Conservation (phyloP, 441 rosid genomes). For the Erysimum pusillum region DNA sequence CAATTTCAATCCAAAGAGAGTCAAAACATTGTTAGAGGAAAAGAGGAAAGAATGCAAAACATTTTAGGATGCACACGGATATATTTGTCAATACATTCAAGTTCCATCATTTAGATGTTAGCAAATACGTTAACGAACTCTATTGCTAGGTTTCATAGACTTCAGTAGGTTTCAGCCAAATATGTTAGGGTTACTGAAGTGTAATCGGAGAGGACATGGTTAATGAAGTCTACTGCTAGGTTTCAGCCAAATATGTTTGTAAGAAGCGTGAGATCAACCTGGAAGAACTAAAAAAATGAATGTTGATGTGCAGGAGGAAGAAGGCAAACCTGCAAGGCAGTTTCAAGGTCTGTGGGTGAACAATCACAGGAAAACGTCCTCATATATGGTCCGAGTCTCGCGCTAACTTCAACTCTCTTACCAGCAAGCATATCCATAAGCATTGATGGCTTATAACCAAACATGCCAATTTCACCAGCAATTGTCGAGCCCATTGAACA, state of each 20-base stretch:
- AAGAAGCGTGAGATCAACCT: conserved; percentile 7
- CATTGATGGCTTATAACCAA: conserved; percentile 87
- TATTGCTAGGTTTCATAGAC: conserved; percentile 21
- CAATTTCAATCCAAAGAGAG: conserved; percentile 20
- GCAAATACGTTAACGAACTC: conserved; percentile 21
- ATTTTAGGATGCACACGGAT: background rate
- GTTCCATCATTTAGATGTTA: conserved; percentile 18
- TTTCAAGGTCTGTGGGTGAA: conserved; percentile 93
- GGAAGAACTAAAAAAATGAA: conserved; percentile 13
- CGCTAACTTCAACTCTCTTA: conserved; percentile 95
- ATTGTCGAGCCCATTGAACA: conserved; percentile 96
- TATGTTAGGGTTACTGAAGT: conserved; percentile 1
- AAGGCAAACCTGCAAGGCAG: conserved; percentile 90
- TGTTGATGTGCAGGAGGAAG: conserved; percentile 14
- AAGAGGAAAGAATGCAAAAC: background rate
- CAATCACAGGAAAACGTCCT: conserved; percentile 93
- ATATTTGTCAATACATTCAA: conserved; percentile 1
- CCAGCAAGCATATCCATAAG: conserved; percentile 96
- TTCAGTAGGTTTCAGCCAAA: conserved; percentile 14
- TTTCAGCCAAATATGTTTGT: conserved; percentile 16
- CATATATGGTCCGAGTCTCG: conserved; percentile 88
- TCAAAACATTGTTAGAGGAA: background rate
- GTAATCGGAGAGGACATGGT: conserved; percentile 16
- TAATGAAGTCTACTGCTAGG: conserved; percentile 6
- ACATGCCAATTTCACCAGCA: conserved; percentile 96